A percentile compares a stretch with the other conserved stretches of the same genome.
These are phyloP conservation scores for Ambrosia artemisiifolia DNA, from an alignment of 129 eudicot genomes.

Conservation along the genomic window DNA sequence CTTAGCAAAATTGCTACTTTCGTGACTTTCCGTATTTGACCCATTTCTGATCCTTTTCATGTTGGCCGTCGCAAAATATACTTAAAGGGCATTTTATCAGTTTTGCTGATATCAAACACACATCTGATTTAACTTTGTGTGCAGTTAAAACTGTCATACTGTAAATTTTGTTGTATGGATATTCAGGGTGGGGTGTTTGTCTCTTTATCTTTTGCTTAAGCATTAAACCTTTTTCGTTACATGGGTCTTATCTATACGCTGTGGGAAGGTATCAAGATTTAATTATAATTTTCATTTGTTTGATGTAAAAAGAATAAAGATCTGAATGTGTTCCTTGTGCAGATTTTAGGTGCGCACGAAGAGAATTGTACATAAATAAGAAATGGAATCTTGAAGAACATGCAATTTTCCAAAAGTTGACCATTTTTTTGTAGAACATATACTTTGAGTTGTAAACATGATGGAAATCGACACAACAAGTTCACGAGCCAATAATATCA, in stretches of 20 bases:
- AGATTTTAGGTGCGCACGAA: constrained; percentile 12
- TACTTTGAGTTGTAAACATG: constrained; percentile 16
- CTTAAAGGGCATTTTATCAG: neutral
- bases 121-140: neutral
- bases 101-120: neutral
- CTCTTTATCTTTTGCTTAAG: neutral
- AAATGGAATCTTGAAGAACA: constrained; percentile 9
- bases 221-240: neutral
- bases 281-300: neutral
- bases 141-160: neutral
- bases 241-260: neutral
- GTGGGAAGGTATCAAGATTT: neutral
- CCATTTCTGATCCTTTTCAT: neutral
- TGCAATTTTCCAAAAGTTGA: neutral
- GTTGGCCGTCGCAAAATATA: neutral
- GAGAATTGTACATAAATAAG: neutral
- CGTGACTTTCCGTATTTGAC: too few relatives aligned
- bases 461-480: constrained; percentile 31
- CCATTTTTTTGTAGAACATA: constrained; percentile 6
- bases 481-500: constrained; percentile 26
- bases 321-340: constrained; percentile 5
- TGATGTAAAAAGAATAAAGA: constrained; percentile 6
- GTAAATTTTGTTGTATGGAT: neutral
- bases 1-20: too few relatives aligned
- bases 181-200: neutral